Percentiles rank a stretch among this genome's conserved stretches.
These are phyloP conservation scores for Sarcodon sp. DNA, from an alignment of 768 basidiomycete species.

Conservation along the genomic window DNA sequence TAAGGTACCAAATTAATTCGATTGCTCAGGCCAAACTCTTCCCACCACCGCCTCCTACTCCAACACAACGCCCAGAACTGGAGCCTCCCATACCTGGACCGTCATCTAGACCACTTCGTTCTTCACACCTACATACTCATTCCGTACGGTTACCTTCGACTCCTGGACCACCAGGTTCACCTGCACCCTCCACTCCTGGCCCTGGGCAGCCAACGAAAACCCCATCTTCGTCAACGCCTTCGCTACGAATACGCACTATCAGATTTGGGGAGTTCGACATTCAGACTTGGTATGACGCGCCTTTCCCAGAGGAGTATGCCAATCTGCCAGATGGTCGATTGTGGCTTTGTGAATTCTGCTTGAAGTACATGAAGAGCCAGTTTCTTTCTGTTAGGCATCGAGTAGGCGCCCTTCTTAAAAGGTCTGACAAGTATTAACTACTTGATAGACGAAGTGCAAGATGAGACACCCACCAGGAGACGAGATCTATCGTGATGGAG, in stretches of 20 bases:
- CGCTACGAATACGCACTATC: conserved; percentile 72
- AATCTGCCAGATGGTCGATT: conserved; percentile 82
- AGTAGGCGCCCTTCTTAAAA: conserved; percentile 31
- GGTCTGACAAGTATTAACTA: conserved; percentile 1
- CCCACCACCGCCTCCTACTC: conserved; percentile 21
- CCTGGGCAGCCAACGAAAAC: conserved; percentile 22
- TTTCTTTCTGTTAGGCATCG: conserved; percentile 80
- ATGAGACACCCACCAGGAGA: conserved; percentile 92
- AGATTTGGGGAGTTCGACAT: conserved; percentile 89
- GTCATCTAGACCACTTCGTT: conserved; percentile 52
- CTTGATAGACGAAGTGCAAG: conserved; percentile 81
- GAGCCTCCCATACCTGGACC: conserved; percentile 28
- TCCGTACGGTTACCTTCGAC: conserved; percentile 20
- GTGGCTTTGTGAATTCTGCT: conserved; percentile 96
- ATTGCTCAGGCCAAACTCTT: conserved; percentile 10
- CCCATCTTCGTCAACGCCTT: conserved; percentile 14
- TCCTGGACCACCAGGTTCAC: conserved; percentile 24
- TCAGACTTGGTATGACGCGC: conserved; percentile 98
- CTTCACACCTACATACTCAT: conserved; percentile 29
- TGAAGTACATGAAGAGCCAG: conserved; percentile 95
- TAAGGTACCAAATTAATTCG: background rate
- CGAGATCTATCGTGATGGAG: conserved; percentile 90
- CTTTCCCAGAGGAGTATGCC: conserved; percentile 96
- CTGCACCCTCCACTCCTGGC: conserved; percentile 26
- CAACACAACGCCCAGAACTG: conserved; percentile 16